Evolutionary conservation across 768 basidiomycete genomes (phyloP), one percentile per base, ranked within the genome.

Genomic region (Xerocomellus intermedius): DNA sequence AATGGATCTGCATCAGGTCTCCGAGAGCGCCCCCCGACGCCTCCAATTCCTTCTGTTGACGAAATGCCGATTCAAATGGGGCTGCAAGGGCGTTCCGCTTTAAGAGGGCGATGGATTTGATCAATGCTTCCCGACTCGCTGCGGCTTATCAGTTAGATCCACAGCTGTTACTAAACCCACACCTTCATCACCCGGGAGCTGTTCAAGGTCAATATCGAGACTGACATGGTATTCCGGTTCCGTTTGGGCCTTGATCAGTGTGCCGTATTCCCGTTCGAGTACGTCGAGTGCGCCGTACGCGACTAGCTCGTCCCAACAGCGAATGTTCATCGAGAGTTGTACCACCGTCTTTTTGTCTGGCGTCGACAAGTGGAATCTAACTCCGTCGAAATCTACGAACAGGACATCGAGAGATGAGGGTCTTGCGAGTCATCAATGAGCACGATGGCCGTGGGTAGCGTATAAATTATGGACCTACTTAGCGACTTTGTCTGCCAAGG

Each of bases 381-480:
- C 94, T 46, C 93, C 89, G 69, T 99, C 97, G 63, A 94, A 99
- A 75, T 99, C 97, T 50, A 98, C 97, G 64, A 99, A 99, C 54
- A 91, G 84, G 52, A 98, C 89, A 76, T 99, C 97, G 56, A 98
- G 79, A 30, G 89, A 85, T 7, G 89, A 84, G 14, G 96, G 94
- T 71, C 95, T 99, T 69, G 26, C 51, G 58, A 36, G 56, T 65
- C 43, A 68, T 65, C 56, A 60, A 42, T 46, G 26, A 49, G 51
- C 14, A 38, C 22, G 45, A 57, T 52, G 49, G 30, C n/a, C 30
- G 60, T 45, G 42, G 35, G 16, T 39, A 16, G 44, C 52, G 24
- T 12, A 41, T 30, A 48, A 26, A 48, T 24, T 2, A 45, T 37
- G 22, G 26, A 61, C 83, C 64, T 68, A 95, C 96, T 94, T 96